A percentile compares a stretch with the other conserved stretches of the same genome.
These are phyloP conservation scores for Elsinoe ampelina DNA, from an alignment of 2,329 filamentous ascomycete genomes.

Conservation along the genomic window DNA sequence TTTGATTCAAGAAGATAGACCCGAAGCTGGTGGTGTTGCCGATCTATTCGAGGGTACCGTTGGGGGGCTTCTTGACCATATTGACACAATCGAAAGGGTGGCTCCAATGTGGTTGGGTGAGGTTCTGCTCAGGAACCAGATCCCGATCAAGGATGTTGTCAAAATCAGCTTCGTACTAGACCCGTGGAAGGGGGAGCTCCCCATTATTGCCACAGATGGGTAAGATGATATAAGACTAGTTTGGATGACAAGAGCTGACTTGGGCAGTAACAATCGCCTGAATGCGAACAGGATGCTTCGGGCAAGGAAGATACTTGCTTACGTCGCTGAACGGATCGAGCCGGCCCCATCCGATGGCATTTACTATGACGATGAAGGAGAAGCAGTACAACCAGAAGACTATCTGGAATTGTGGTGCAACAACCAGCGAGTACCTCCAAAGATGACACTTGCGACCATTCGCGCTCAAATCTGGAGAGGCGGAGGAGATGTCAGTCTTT, in stretches of 20 bases:
- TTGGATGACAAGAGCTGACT: background rate
- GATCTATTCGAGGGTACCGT: conserved; percentile 90
- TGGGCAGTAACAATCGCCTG: conserved; percentile 64
- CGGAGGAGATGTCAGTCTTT: conserved; percentile 80
- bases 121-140: conserved; percentile 68
- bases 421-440: conserved; percentile 47
- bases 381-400: conserved; percentile 67
- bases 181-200: conserved; percentile 58
- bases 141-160: conserved; percentile 79
- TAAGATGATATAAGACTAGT: conserved; percentile 28
- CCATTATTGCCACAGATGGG: conserved; percentile 66
- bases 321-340: conserved; percentile 88
- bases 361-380: background rate
- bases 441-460: conserved; percentile 89
- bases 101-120: conserved; percentile 91
- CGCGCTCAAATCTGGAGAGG: conserved; percentile 90
- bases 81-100: conserved; percentile 73
- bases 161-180: conserved; percentile 93
- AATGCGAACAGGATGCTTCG: conserved; percentile 96
- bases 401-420: conserved; percentile 95
- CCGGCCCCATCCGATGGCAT: conserved; percentile 47
- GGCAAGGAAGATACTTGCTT: conserved; percentile 86
- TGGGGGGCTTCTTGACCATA: conserved; percentile 63
- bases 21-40: conserved; percentile 56
- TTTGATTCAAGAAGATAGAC: conserved; percentile 56